Evolutionary conservation across 306 rosid genomes (phyloP).

Genomic region (Carpinus viminea): DNA sequence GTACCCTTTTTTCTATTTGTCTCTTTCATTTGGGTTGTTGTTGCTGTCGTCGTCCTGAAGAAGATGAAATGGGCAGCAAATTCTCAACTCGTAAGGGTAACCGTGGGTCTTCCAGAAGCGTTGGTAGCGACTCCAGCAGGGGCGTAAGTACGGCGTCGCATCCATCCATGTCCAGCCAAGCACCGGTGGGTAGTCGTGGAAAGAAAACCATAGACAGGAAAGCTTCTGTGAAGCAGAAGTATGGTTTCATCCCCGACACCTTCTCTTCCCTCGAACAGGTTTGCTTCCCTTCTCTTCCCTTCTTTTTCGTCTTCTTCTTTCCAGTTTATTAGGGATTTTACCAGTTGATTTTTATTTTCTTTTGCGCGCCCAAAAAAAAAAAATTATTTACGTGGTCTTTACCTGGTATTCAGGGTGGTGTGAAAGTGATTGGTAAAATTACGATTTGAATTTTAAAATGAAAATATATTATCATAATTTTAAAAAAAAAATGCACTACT

Average conservation of each 20-base stretch:
- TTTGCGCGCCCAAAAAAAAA: not conserved
- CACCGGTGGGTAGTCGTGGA: not conserved
- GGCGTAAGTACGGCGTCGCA: not conserved
- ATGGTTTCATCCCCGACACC: constrained; percentile 54
- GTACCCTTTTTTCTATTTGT: not conserved
- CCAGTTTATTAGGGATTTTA: not conserved
- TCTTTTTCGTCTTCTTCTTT: too few species aligned
- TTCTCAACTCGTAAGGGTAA: constrained; percentile 20
- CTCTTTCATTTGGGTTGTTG: not conserved
- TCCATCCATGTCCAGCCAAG: not conserved
- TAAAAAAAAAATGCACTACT: too few species aligned
- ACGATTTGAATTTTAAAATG: too few species aligned
- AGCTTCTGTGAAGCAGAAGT: constrained; percentile 43
- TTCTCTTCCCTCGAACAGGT: constrained; percentile 72
- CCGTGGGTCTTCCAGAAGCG: not conserved
- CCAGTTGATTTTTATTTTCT: not conserved
- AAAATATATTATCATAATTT: too few species aligned
- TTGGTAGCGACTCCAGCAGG: not conserved
- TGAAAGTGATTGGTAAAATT: too few species aligned
- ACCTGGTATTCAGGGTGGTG: too few species aligned
- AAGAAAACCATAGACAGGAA: constrained; percentile 13
- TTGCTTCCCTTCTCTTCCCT: constrained; percentile 3
- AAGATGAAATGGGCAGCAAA: constrained; percentile 53
- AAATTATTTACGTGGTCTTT: too few species aligned
- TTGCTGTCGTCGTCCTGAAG: not conserved